phyloP scores from a whole-genome alignment of 176 grass and related monocot species.

The Musa acuminata region DNA sequence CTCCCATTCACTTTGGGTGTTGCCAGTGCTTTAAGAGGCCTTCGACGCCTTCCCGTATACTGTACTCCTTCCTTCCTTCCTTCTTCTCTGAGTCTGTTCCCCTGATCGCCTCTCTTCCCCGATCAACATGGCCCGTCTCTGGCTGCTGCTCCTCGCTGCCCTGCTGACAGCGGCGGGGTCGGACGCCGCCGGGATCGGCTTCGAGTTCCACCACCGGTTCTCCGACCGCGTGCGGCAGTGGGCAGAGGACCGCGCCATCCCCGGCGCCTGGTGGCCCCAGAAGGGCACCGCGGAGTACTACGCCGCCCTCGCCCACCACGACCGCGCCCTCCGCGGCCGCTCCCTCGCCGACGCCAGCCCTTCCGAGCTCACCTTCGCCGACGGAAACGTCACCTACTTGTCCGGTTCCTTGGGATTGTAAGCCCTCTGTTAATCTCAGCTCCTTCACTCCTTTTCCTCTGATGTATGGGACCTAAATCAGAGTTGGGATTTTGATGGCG shows the following conservation, averaged over 20 bases:
- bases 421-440: not conserved
- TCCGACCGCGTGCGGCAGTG: slow-evolving; percentile 48
- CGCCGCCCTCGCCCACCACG: slow-evolving; percentile 50
- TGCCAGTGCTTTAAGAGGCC: no score
- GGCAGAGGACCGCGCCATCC: slow-evolving; percentile 33
- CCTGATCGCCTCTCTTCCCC: not conserved
- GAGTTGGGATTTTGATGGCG: not conserved
- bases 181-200: slow-evolving; percentile 18
- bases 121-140: not conserved
- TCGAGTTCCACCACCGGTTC: slow-evolving; percentile 90
- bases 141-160: not conserved
- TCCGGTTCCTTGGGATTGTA: slow-evolving; percentile 63
- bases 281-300: slow-evolving; percentile 58
- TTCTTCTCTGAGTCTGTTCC: no score
- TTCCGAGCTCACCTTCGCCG: slow-evolving; percentile 35
- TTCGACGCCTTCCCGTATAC: no score
- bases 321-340: slow-evolving; percentile 41
- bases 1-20: no score
- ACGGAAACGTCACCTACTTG: slow-evolving; percentile 50
- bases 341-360: slow-evolving; percentile 22
- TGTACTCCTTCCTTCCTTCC: no score
- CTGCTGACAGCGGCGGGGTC: not conserved
- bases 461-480: not conserved
- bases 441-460: no score
- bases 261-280: slow-evolving; percentile 32